Evolutionary conservation across 179 eudicot genomes (phyloP).

Genomic region (Heliamphora pulchella): DNA sequence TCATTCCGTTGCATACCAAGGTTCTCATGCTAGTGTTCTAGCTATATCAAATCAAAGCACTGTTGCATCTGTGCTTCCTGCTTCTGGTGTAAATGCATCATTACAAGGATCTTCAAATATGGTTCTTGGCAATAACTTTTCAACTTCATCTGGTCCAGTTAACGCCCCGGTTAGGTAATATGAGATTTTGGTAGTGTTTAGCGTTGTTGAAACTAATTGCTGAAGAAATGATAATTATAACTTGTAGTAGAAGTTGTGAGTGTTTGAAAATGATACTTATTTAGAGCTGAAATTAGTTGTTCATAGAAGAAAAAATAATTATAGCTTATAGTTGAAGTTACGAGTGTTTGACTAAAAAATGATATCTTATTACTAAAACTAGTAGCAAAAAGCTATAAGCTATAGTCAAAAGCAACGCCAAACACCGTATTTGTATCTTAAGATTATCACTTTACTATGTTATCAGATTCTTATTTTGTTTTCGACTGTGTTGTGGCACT

Average conservation of each 20-base stretch:
- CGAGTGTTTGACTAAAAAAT: too few relatives aligned
- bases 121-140: slow-evolving; percentile 45
- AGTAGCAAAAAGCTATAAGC: background rate
- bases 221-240: too few relatives aligned
- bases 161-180: slow-evolving; percentile 49
- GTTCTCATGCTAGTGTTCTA: slow-evolving; percentile 51
- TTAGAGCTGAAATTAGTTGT: too few relatives aligned
- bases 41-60: slow-evolving; percentile 43
- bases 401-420: too few relatives aligned
- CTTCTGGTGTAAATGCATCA: slow-evolving; percentile 45
- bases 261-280: too few relatives aligned
- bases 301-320: too few relatives aligned
- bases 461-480: slow-evolving; percentile 8
- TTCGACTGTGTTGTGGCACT: background rate
- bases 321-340: too few relatives aligned
- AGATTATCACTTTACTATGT: background rate
- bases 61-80: slow-evolving; percentile 43
- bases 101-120: slow-evolving; percentile 47
- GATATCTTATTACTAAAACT: too few relatives aligned
- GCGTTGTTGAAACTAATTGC: too few relatives aligned
- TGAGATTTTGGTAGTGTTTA: background rate
- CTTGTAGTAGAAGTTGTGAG: too few relatives aligned
- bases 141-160: slow-evolving; percentile 52
- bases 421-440: background rate
- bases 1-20: slow-evolving; percentile 50